Percentiles rank a stretch among this genome's conserved stretches.
Evolutionary conservation across 257 asterid genomes (phyloP).

Genomic region (Misopates orontium): DNA sequence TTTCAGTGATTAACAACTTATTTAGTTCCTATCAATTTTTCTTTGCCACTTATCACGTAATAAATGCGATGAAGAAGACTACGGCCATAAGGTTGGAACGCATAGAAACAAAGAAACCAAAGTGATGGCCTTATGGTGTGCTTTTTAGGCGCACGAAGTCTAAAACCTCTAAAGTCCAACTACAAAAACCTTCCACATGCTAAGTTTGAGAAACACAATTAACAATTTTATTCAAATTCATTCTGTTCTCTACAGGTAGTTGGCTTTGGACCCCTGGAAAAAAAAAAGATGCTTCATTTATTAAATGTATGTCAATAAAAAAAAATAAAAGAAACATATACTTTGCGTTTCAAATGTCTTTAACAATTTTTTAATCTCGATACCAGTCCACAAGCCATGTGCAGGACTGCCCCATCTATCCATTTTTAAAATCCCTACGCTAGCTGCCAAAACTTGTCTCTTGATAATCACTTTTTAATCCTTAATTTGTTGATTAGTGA

Average conservation of each 20-base stretch:
- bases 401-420: conserved; percentile 46
- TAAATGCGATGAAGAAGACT: neutral
- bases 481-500: conserved; percentile 1
- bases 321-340: conserved; percentile 16
- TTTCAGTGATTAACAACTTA: neutral
- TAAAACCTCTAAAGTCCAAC: conserved; percentile 28
- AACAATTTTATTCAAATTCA: conserved; percentile 23
- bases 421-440: conserved; percentile 25
- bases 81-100: neutral
- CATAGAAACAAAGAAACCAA: neutral
- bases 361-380: conserved; percentile 30
- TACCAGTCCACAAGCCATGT: conserved; percentile 52
- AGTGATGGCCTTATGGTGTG: conserved; percentile 1
- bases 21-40: neutral
- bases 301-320: conserved; percentile 12
- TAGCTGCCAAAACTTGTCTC: conserved; percentile 29
- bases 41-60: neutral
- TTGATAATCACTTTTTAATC: conserved; percentile 28
- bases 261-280: conserved; percentile 28
- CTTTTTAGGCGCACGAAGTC: conserved; percentile 25
- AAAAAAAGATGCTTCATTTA: conserved; percentile 43
- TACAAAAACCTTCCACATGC: conserved; percentile 47
- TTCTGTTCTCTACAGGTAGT: conserved; percentile 38
- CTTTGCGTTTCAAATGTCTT: conserved; percentile 19
- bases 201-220: conserved; percentile 8